Percentiles rank a stretch among this genome's conserved stretches.
These are phyloP conservation scores for Erysimum pusillum DNA, from an alignment of 441 rosid genomes.

Conservation along the genomic window DNA sequence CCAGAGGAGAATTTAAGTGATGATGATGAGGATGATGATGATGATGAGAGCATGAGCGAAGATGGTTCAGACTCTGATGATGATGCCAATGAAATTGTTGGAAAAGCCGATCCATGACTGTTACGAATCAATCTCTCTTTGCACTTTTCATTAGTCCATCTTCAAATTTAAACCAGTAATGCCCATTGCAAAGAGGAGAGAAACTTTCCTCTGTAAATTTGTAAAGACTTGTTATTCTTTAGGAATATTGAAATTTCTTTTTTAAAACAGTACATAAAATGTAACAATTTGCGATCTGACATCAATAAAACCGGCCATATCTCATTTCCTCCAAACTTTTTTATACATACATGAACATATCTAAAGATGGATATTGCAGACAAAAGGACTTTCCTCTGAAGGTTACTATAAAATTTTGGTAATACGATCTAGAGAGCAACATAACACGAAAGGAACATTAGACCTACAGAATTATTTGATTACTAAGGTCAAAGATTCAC, in stretches of 20 bases:
- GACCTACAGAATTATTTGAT: conserved; percentile 41
- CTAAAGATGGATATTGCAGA: conserved; percentile 22
- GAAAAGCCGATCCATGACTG: conserved; percentile 72
- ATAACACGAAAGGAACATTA: conserved; percentile 17
- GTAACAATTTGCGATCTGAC: conserved; percentile 16
- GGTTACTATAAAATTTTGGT: conserved; percentile 12
- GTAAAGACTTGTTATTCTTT: conserved; percentile 33
- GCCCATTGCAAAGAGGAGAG: conserved; percentile 33
- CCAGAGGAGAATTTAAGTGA: conserved; percentile 68
- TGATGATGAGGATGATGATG: conserved; percentile 77
- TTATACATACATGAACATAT: conserved; percentile 23
- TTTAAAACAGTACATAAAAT: conserved; percentile 28
- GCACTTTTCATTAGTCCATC: conserved; percentile 30
- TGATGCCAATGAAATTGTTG: conserved; percentile 64
- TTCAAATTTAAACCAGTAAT: conserved; percentile 16
- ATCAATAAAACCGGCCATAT: conserved; percentile 10
- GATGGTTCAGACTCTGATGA: conserved; percentile 55
- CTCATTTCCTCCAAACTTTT: conserved; percentile 6
- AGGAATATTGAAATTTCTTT: conserved; percentile 24
- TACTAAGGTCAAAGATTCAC: conserved; percentile 31
- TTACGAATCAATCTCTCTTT: conserved; percentile 32
- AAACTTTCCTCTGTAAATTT: conserved; percentile 44
- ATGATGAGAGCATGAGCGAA: conserved; percentile 60
- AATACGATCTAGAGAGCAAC: conserved; percentile 36
- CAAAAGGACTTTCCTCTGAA: conserved; percentile 24